Evolutionary conservation across 225 moss, liverwort and hornwort species (phyloP).

Genomic region (Sphagnum contortum): DNA sequence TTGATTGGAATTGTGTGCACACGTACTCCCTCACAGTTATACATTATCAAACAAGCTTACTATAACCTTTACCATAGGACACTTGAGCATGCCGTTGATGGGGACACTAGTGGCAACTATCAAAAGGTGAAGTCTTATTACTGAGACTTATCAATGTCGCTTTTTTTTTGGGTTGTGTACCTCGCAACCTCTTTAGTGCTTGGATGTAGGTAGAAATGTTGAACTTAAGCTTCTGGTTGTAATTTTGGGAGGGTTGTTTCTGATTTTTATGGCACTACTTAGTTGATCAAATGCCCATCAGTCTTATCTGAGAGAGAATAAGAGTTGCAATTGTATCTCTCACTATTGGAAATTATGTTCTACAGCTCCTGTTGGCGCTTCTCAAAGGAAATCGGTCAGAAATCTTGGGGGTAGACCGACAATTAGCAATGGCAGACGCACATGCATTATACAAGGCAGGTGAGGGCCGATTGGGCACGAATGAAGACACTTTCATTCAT

Average conservation of each 20-base stretch:
- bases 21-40: conserved; percentile 36
- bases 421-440: conserved; percentile 33
- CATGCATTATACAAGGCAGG: too few species aligned
- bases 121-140: conserved; percentile 18
- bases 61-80: conserved; percentile 19
- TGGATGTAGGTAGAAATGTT: neutral
- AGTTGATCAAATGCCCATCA: too few species aligned
- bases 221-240: neutral
- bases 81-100: conserved; percentile 29
- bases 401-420: too few species aligned
- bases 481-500: too few species aligned
- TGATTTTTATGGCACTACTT: too few species aligned
- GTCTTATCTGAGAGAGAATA: too few species aligned
- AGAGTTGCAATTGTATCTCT: too few species aligned
- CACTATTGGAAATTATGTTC: too few species aligned
- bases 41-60: conserved; percentile 38
- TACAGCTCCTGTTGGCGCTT: conserved; percentile 2
- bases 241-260: too few species aligned
- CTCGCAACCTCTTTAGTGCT: neutral
- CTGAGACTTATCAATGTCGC: neutral
- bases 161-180: too few species aligned
- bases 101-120: conserved; percentile 40
- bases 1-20: conserved; percentile 47
- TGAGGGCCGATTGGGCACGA: too few species aligned
- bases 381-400: too few species aligned